Evolutionary conservation across 129 eudicot species (phyloP), one percentile per base, ranked within the genome.

Genomic region (Deinandra increscens): DNA sequence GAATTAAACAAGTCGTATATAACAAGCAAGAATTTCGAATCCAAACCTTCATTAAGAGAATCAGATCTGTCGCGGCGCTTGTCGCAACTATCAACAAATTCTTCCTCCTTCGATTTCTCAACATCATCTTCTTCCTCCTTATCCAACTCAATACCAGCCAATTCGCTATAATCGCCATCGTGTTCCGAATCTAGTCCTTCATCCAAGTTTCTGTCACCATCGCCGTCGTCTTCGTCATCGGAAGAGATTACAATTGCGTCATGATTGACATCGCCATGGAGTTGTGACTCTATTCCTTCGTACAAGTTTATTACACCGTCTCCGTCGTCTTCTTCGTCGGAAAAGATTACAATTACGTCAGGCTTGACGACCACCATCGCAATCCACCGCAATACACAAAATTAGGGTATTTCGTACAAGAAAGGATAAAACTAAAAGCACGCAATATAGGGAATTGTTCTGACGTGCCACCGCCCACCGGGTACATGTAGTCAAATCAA

Each of bases 31-130:
- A 18, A n/a, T n/a, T n/a, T n/a, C n/a, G n/a, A n/a, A 73, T 48
- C 20, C 70, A 61, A 72, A 90, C 95, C 97, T 82, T 71, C 58
- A 82, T 71, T 77, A 19, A 71, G 68, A 20, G 73, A 69, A 43
- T 76, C 17, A 46, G 75, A 79, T 70, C 59, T 79, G 65, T 76
- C 65, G 79, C 39, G 31, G 31, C 31, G 31, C 31, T 26, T 26
- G 31, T 26, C 68, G 77, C 33, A 67, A 8, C 73, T 59, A 20
- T 71, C 71, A 37, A 49, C 7, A 17, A 34, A 41, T 12, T 67
- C 82, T 23, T 58, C 68, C 17, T 56, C 80, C 53, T 46, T 44
- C 41, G 69, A 39, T 14, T 44, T 41, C 58, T 54, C 54, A 19
- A 22, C 54, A 55, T 13, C 84, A 14, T 79, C 80, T 31, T 44